Evolutionary conservation across 495 filamentous ascomycete genomes (phyloP).

Genomic region (Hypomontagnella submonticulosa): DNA sequence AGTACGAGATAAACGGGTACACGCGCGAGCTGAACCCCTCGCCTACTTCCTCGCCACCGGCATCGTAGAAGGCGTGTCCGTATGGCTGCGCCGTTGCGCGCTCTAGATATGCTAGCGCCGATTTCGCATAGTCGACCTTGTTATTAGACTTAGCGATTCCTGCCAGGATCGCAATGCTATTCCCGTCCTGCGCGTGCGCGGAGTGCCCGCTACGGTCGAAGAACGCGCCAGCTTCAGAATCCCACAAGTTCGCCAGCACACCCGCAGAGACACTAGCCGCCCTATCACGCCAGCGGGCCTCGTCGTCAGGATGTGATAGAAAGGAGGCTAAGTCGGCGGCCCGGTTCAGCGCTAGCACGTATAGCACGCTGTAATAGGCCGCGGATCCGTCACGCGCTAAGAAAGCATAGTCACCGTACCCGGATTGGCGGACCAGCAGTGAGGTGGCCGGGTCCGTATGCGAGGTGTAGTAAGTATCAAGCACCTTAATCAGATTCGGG

Average conservation of each 20-base stretch:
- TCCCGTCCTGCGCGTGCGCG: conserved; percentile 61
- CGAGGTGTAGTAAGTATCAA: conserved; percentile 55
- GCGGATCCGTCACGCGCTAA: conserved; percentile 56
- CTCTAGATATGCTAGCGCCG: conserved; percentile 50
- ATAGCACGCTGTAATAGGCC: conserved; percentile 62
- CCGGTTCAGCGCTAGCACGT: conserved; percentile 55
- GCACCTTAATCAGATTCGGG: conserved; percentile 49
- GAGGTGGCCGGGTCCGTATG: conserved; percentile 47
- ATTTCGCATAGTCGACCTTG: conserved; percentile 31
- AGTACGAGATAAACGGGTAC: conserved; percentile 64
- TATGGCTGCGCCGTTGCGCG: conserved; percentile 48
- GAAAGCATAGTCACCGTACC: conserved; percentile 63
- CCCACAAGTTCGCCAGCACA: conserved; percentile 50
- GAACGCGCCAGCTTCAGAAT: conserved; percentile 52
- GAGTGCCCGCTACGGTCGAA: conserved; percentile 50
- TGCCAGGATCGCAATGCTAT: conserved; percentile 54
- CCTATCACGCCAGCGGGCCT: conserved; percentile 50
- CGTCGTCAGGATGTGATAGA: conserved; percentile 46
- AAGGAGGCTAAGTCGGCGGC: conserved; percentile 54
- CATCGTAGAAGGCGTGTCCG: conserved; percentile 62
- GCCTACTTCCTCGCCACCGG: conserved; percentile 45
- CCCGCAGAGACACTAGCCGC: conserved; percentile 47
- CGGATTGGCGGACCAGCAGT: conserved; percentile 52
- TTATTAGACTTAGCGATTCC: conserved; percentile 38
- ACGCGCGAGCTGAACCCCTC: conserved; percentile 54